Evolutionary conservation across 805 yeast species (phyloP).

Genomic region (Dipodascopsis tothii): DNA sequence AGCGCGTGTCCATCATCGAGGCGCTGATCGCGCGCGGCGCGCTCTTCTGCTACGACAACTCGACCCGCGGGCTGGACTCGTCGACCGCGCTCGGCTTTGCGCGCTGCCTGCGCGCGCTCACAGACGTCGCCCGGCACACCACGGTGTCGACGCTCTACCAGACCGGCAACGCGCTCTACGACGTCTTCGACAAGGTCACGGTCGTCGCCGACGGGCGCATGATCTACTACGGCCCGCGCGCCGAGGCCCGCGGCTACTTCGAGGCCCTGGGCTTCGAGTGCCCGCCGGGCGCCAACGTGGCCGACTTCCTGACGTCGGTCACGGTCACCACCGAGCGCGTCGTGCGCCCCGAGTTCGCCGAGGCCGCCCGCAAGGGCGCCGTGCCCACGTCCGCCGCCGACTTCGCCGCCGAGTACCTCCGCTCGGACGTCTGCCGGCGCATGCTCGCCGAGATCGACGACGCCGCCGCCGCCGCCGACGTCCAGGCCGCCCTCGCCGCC

Average conservation of each 20-base stretch:
- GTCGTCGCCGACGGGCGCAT: conserved; percentile 56
- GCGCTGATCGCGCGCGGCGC: conserved; percentile 58
- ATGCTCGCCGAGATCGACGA: conserved; percentile 42
- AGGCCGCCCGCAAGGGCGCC: conserved; percentile 16
- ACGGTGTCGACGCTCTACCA: conserved; percentile 65
- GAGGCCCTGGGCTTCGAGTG: conserved; percentile 57
- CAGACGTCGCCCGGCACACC: conserved; percentile 45
- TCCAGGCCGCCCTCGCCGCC: background rate
- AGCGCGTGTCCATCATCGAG: conserved; percentile 78
- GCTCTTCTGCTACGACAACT: conserved; percentile 69
- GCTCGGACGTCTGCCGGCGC: conserved; percentile 40
- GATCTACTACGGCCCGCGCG: conserved; percentile 56
- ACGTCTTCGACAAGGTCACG: conserved; percentile 54
- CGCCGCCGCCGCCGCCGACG: conserved; percentile 31
- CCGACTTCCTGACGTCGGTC: conserved; percentile 62
- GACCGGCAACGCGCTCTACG: conserved; percentile 60
- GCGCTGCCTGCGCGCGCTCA: conserved; percentile 56
- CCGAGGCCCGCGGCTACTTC: conserved; percentile 50
- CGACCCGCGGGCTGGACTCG: conserved; percentile 79
- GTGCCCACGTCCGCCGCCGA: conserved; percentile 60
- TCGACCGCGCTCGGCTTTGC: conserved; percentile 75
- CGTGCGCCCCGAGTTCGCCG: conserved; percentile 42
- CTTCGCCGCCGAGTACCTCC: conserved; percentile 52
- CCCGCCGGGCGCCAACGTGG: conserved; percentile 60
- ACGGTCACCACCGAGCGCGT: conserved; percentile 60